Base-by-base conservation (phyloP, 768 basidiomycete species). In the Botryobasidium botryosum region DNA sequence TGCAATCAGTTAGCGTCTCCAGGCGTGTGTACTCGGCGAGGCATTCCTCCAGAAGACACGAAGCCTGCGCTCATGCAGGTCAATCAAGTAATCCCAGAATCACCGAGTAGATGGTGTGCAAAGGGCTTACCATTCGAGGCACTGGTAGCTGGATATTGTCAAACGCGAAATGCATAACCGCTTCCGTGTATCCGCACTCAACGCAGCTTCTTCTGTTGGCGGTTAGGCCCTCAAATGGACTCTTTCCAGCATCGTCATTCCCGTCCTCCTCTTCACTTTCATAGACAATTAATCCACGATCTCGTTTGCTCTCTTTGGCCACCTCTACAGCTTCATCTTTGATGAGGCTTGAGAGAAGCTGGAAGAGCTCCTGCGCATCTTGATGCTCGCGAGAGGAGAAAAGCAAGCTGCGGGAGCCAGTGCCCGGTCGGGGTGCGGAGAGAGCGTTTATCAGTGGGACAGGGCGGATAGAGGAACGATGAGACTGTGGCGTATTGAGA, bases 341-440 rank as follows among this genome's bases (percentile, higher is more conserved):
- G 52, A 96, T 69, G 43, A 77, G 82, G 58, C 91, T 88, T 1
- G 88, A 81, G 6, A 96, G 66, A 26, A 96, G 76, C 53, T 92
- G 80, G 64, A 94, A 96, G n/a, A 97, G 70, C 57, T 97, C 92
- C 56, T 97, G 92, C 4, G 92, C 92, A 58, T 97, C 92, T 63
- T 97, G 92, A 58, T 97, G 92, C 57, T 94, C 88, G 10, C 86
- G 77, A 1, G 87, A 87, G 51, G 75, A 74, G 60, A 92, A 79
- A 8, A 88, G 68, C 0, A 79, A 69, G 52, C 70, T 70, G 50
- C 66, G 56, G 44, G 54, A 6, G 50, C 68, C 59, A 55, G 70
- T 71, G 40, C 70, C 70, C 27, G 66, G 60, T 29, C 70, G 64
- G 49, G 70, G 67, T 18, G 65, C 58, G 15, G 75, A 72, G 25